These are phyloP conservation scores for Phytophthora sp. DNA, from an alignment of 352 stramenopile genomes.

Conservation along the genomic window DNA sequence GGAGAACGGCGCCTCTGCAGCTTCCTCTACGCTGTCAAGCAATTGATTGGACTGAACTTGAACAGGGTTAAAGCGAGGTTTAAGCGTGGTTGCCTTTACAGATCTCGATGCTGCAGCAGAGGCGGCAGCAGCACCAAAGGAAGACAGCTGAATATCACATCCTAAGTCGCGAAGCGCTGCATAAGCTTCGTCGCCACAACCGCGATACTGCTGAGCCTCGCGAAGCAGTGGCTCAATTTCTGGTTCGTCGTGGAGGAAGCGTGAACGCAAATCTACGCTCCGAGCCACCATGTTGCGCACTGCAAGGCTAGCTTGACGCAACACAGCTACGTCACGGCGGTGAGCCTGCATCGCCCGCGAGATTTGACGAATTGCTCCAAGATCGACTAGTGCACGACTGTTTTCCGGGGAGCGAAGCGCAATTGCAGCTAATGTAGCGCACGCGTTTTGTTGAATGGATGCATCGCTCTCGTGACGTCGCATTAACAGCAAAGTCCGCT, in stretches of 20 bases:
- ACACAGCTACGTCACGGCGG: conserved; percentile 42
- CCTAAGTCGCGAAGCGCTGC: conserved; percentile 75
- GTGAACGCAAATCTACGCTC: conserved; percentile 54
- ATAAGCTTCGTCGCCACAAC: conserved; percentile 81
- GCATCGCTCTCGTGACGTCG: conserved; percentile 48
- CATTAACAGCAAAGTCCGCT: conserved; percentile 68
- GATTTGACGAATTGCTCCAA: conserved; percentile 53
- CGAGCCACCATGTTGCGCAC: conserved; percentile 84
- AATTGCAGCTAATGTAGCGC: conserved; percentile 75
- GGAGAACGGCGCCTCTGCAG: conserved; percentile 57
- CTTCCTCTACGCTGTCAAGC: conserved; percentile 53
- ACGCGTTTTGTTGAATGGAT: conserved; percentile 72
- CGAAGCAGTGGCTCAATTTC: conserved; percentile 69
- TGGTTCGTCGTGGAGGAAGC: conserved; percentile 70
- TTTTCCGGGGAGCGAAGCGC: conserved; percentile 73
- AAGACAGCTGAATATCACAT: conserved; percentile 71
- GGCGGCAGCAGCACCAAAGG: conserved; percentile 43
- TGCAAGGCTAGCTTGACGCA: conserved; percentile 80
- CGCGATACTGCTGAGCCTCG: conserved; percentile 62
- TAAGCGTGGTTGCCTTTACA: conserved; percentile 21
- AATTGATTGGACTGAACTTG: conserved; percentile 66
- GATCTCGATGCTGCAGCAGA: conserved; percentile 23
- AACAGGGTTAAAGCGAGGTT: conserved; percentile 70
- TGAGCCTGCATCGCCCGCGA: conserved; percentile 64
- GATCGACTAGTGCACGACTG: conserved; percentile 55